Evolutionary conservation across 306 rosid species (phyloP).

Genomic region (Malus sieversii): DNA sequence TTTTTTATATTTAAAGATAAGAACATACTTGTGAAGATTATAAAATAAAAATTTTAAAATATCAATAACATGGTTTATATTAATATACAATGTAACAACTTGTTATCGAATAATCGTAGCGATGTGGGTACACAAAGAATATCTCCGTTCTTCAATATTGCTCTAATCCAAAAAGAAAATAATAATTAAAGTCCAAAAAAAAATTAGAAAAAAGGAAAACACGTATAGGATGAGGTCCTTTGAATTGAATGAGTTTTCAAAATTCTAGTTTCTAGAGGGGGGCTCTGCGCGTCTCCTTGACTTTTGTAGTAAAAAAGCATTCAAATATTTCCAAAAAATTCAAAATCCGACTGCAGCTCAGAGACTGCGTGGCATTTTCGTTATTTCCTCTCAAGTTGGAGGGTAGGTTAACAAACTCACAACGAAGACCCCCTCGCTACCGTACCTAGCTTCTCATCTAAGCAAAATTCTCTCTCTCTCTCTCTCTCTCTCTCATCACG

Average conservation of each 20-base stretch:
- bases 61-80: no score
- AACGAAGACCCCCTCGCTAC: conserved; percentile 26
- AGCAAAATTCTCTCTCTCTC: conserved; percentile 24
- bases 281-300: conserved; percentile 1
- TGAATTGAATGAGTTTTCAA: not conserved
- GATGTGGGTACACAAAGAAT: no score
- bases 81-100: not conserved
- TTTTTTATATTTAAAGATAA: no score
- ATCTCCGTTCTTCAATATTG: not conserved
- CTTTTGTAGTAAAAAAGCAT: not conserved
- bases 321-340: conserved; percentile 11
- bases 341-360: not conserved
- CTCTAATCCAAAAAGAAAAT: not conserved
- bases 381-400: conserved; percentile 6
- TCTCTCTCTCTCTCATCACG: not conserved
- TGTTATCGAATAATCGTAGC: no score
- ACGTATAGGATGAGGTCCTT: not conserved
- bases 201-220: not conserved
- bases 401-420: conserved; percentile 14
- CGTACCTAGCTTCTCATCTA: conserved; percentile 39
- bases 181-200: not conserved
- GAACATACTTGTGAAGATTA: fast-evolving
- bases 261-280: conserved; percentile 3
- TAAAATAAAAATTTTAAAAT: no score
- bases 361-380: conserved; percentile 34